Conservation (phyloP, 495 filamentous ascomycete species). For the Xeromyces bisporus region DNA sequence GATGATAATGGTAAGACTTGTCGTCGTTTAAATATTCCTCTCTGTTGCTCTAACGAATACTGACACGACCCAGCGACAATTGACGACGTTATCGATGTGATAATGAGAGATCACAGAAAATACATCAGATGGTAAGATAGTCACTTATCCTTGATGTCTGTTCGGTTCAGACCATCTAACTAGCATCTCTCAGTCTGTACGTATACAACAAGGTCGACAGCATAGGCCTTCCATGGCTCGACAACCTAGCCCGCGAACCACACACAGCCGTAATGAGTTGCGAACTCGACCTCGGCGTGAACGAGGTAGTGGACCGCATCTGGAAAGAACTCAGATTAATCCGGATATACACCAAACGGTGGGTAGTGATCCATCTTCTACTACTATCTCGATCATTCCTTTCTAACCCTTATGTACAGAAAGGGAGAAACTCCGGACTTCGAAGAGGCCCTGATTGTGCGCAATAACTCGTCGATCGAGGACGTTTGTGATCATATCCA, state of each 20-base stretch:
- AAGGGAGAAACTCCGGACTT: conserved; percentile 89
- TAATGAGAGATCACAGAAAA: conserved; percentile 97
- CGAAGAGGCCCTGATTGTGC: conserved; percentile 82
- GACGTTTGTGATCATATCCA: conserved; percentile 97
- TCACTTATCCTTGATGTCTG: background rate
- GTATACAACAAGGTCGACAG: conserved; percentile 99
- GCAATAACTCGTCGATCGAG: conserved; percentile 73
- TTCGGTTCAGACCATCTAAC: no score
- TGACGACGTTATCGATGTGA: conserved; percentile 97
- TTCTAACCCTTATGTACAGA: conserved; percentile 12
- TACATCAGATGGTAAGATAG: conserved; percentile 63
- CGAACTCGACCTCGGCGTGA: conserved; percentile 91
- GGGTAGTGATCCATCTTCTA: conserved; percentile 4
- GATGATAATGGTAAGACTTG: conserved; percentile 58
- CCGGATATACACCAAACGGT: conserved; percentile 86
- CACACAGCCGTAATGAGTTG: conserved; percentile 96
- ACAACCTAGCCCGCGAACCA: conserved; percentile 79
- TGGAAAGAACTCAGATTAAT: conserved; percentile 92
- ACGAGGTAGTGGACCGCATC: conserved; percentile 85
- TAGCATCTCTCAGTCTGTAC: conserved; percentile 48
- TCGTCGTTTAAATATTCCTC: no score
- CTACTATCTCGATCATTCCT: background rate
- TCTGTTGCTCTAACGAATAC: no score
- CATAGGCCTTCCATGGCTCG: conserved; percentile 82
- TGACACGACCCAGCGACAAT: conserved; percentile 47